Evolutionary conservation across 2,329 filamentous ascomycete species (phyloP).

Genomic region (Neophaeococcomyces aloes): DNA sequence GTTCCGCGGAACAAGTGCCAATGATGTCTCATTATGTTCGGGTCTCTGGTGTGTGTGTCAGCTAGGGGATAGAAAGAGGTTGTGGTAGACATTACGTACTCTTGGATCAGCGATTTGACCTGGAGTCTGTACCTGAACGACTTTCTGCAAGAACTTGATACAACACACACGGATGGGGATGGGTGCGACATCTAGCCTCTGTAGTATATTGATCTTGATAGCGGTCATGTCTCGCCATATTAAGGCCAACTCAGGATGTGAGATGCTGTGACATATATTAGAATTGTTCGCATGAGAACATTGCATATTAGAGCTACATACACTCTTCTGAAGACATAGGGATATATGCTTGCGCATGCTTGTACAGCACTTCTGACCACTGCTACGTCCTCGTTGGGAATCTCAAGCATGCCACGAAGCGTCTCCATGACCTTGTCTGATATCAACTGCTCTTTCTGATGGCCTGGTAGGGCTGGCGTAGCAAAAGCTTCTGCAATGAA

Average conservation of each 20-base stretch:
- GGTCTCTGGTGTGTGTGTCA: slow-evolving; percentile 44
- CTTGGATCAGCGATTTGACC: slow-evolving; percentile 70
- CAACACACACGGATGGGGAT: slow-evolving; percentile 80
- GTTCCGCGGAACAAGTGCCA: slow-evolving; percentile 72
- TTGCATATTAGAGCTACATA: slow-evolving; percentile 45
- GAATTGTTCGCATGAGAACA: not conserved
- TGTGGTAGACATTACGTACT: slow-evolving; percentile 46
- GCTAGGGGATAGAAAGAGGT: slow-evolving; percentile 2
- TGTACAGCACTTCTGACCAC: slow-evolving; percentile 83
- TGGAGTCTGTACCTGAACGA: slow-evolving; percentile 85
- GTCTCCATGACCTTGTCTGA: slow-evolving; percentile 68
- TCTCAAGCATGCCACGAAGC: slow-evolving; percentile 58
- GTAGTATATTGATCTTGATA: slow-evolving; percentile 81
- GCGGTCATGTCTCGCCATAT: slow-evolving; percentile 80
- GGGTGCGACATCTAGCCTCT: slow-evolving; percentile 71
- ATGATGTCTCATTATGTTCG: slow-evolving; percentile 71
- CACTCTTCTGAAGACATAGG: slow-evolving; percentile 86
- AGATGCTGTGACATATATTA: slow-evolving; percentile 52
- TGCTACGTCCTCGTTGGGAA: slow-evolving; percentile 62
- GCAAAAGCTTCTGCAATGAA: slow-evolving; percentile 95
- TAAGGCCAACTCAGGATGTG: slow-evolving; percentile 68
- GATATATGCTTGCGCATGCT: slow-evolving; percentile 84
- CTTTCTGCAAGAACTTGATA: slow-evolving; percentile 91
- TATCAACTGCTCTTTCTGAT: slow-evolving; percentile 65
- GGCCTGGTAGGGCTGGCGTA: slow-evolving; percentile 66